phyloP scores from a whole-genome alignment of 495 filamentous ascomycete genomes.

The Neurospora sp. region DNA sequence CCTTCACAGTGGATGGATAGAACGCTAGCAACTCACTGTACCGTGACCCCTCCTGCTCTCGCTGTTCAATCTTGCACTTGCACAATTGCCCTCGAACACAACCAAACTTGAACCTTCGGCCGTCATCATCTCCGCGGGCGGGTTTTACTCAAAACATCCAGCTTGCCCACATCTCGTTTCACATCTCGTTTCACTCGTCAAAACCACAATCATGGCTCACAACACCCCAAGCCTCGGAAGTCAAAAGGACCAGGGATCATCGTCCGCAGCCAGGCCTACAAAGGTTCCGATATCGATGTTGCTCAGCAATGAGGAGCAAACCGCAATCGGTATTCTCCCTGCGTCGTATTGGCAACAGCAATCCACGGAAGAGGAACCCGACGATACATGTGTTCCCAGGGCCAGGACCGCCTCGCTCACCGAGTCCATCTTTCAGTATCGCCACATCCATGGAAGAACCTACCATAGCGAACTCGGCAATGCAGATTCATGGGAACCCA shows the following conservation, averaged over 20 bases:
- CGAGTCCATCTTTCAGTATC: constrained; percentile 35
- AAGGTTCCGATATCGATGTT: background rate
- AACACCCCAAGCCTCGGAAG: background rate
- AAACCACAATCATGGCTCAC: background rate
- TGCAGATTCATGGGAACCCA: constrained; percentile 12
- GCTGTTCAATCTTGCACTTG: background rate
- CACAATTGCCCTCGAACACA: background rate
- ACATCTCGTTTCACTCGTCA: background rate
- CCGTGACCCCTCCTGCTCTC: background rate
- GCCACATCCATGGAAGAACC: constrained; percentile 29
- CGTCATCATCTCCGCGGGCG: background rate
- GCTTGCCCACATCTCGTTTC: background rate
- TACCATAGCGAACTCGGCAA: constrained; percentile 18
- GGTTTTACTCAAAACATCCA: background rate
- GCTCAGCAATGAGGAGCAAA: background rate
- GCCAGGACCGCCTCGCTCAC: constrained; percentile 33
- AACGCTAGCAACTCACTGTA: background rate
- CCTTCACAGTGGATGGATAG: background rate
- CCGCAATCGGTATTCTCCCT: background rate
- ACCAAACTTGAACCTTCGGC: background rate
- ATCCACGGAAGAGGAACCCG: background rate
- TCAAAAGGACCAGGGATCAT: background rate
- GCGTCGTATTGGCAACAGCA: background rate
- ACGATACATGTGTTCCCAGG: background rate
- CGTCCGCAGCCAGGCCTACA: background rate